Conservation (phyloP, 495 filamentous ascomycete species). For the Penicillium coffeae region DNA sequence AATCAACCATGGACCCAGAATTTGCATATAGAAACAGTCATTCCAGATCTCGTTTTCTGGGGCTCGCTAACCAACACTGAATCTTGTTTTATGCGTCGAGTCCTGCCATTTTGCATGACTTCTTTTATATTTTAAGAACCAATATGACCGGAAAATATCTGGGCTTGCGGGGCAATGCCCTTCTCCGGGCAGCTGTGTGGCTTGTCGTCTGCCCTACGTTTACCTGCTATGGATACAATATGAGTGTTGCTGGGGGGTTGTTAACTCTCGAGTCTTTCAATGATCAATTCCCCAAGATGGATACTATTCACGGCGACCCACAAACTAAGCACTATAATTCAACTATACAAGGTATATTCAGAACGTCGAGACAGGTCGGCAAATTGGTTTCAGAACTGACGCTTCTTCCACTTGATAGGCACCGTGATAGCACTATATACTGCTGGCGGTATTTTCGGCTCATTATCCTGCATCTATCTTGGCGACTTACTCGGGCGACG, state of each 20-base stretch:
- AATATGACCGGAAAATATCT: slow-evolving; percentile 7
- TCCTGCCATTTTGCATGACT: not conserved
- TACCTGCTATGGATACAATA: slow-evolving; percentile 43
- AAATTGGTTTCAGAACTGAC: not conserved
- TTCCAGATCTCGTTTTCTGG: not conserved
- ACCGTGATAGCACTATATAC: slow-evolving; percentile 36
- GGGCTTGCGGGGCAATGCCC: slow-evolving; percentile 16
- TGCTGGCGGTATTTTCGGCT: slow-evolving; percentile 36
- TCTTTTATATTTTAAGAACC: not conserved
- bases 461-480: slow-evolving; percentile 31
- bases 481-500: slow-evolving; percentile 33
- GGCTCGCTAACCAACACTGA: not conserved
- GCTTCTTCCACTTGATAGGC: slow-evolving; percentile 9
- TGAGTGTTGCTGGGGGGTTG: slow-evolving; percentile 32
- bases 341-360: slow-evolving; percentile 25
- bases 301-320: slow-evolving; percentile 12
- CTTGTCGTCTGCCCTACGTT: slow-evolving; percentile 30
- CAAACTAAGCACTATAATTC: slow-evolving; percentile 17
- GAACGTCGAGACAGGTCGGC: not conserved
- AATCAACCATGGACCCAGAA: not conserved
- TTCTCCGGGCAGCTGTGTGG: slow-evolving; percentile 14
- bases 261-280: slow-evolving; percentile 26
- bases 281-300: slow-evolving; percentile 39
- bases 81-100: not conserved
- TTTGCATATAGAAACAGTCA: slow-evolving; percentile 3